Base-by-base conservation (phyloP, 176 grass and related monocot genomes). In the Musa troglodytarum region DNA sequence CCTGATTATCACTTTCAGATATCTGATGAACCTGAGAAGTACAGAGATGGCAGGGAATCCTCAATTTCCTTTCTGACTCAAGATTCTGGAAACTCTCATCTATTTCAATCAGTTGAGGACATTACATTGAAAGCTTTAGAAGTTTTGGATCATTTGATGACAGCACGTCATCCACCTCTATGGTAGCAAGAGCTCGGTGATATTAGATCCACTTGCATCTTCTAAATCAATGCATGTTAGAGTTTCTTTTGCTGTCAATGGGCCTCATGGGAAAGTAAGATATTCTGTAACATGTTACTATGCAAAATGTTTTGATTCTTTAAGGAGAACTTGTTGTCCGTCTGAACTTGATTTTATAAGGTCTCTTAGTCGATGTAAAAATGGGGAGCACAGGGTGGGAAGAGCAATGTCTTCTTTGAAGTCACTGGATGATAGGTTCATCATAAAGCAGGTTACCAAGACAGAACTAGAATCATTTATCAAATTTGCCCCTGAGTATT, bases 391-490 rank as follows among this genome's bases (percentile, higher is more conserved):
- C 95, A 99, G 70, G 95, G 95, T 59, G 95, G 95, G 49, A 99
- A 99, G 80, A 99, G 90, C 72, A 99, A 99, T 82, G 95, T 94
- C 50, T 99, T 94, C 66, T 99, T 99, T 79, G 1, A 99, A 99
- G 87, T 99, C 95, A 77, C 73, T 94, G 80, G 90, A 99, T 83
- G 95, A 99, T 82, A 99, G 94, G 71, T 97, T 97, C 82, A 88
- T 97, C 69, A 93, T 97, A 87, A 97, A 97, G 84, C 94, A 97
- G 81, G 95, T 99, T 49, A 99, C 95, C 22, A 99, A 99, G 70
- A 99, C 90, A 66, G 95, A 99, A 78, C 86, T 98, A 82, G 95
- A 98, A 83, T 98, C 95, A 76, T 98, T 98, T 89, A 92, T 94
- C 49, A 88, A 87, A 81, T 98, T 98, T 84, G 95, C 88, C 13